Evolutionary conservation across 805 yeast species (phyloP).

Genomic region (Kodamaea kaohsiungensis): DNA sequence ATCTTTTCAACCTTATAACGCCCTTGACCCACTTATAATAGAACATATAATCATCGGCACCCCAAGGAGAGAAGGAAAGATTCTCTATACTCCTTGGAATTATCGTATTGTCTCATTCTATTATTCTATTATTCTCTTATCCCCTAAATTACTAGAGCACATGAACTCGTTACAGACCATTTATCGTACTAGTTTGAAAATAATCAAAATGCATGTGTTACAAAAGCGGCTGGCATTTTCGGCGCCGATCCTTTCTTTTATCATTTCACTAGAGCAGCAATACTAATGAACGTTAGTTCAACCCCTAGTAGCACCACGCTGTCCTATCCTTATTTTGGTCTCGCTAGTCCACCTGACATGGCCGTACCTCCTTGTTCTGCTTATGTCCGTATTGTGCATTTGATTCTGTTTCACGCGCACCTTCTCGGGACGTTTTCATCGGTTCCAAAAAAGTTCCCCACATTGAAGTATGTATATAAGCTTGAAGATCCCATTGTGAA

Average conservation of each 20-base stretch:
- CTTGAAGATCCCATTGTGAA: background rate
- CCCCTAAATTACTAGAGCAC: background rate
- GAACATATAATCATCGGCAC: too few relatives aligned
- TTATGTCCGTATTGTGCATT: background rate
- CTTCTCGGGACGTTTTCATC: background rate
- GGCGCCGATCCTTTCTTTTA: background rate
- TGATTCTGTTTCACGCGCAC: conserved; percentile 6
- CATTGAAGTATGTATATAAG: background rate
- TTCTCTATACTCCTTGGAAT: background rate
- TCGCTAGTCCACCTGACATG: too few relatives aligned
- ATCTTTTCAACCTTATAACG: too few relatives aligned
- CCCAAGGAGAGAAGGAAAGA: too few relatives aligned
- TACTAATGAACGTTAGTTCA: too few relatives aligned
- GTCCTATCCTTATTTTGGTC: too few relatives aligned
- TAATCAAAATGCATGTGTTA: background rate
- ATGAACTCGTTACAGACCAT: background rate
- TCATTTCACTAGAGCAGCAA: background rate
- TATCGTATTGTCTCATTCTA: background rate
- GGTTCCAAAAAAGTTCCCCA: conserved; percentile 5
- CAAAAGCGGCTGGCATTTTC: background rate
- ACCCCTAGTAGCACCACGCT: too few relatives aligned
- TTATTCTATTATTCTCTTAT: too few relatives aligned
- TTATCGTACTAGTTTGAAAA: background rate
- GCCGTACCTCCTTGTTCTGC: background rate
- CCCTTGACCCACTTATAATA: too few relatives aligned